Percentiles rank a stretch among this genome's conserved stretches.
These are phyloP conservation scores for Schizosaccharomyces japonicus DNA, from an alignment of 805 yeast genomes.

Conservation along the genomic window DNA sequence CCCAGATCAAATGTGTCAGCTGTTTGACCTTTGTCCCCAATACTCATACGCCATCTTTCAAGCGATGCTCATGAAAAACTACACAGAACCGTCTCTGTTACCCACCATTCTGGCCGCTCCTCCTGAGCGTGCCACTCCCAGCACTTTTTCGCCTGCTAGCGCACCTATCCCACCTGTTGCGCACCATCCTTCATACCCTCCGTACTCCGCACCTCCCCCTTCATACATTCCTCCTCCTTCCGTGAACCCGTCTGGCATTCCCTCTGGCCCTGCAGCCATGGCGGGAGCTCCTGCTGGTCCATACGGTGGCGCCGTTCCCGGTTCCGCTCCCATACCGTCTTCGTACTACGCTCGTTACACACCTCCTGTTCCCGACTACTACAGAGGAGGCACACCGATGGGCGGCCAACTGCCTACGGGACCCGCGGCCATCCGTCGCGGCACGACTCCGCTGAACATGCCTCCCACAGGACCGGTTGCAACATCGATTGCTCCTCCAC, in stretches of 20 bases:
- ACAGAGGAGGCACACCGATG: no score
- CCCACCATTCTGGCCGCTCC: conserved; percentile 10
- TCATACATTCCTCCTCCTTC: not conserved
- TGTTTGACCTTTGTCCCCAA: conserved; percentile 60
- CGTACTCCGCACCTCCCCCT: not conserved
- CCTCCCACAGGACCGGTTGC: conserved; percentile 7
- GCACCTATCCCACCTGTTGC: conserved; percentile 1
- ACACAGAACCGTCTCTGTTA: conserved; percentile 15
- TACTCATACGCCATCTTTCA: conserved; percentile 64
- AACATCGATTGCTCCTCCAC: conserved; percentile 1
- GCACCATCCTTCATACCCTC: conserved; percentile 6
- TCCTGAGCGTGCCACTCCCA: conserved; percentile 6
- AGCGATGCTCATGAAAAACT: conserved; percentile 25
- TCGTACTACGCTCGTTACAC: no score
- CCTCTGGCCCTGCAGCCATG: not conserved
- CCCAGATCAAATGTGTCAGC: conserved; percentile 32
- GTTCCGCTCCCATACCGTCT: no score
- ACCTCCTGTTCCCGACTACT: no score
- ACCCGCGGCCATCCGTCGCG: no score
- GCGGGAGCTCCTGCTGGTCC: no score
- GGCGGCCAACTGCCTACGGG: no score
- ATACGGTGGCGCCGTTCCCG: no score
- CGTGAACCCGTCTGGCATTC: not conserved
- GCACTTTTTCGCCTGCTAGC: conserved; percentile 3
- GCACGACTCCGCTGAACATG: no score